phyloP scores from a whole-genome alignment of 176 grass and related monocot genomes.

The Paspalum vaginatum region DNA sequence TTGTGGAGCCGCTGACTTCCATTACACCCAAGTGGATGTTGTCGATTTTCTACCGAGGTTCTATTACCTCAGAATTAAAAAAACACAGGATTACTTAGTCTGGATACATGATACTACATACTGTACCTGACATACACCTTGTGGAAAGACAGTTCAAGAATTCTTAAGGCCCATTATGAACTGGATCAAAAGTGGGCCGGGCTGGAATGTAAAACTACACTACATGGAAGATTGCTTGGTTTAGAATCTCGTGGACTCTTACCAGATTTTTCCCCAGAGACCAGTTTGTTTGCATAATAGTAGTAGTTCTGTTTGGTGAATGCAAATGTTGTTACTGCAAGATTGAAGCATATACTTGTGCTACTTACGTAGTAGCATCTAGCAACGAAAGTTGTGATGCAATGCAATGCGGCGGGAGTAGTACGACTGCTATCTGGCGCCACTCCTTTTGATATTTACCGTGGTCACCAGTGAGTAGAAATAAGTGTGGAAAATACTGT shows the following conservation, averaged over 20 bases:
- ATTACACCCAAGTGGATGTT: neutral
- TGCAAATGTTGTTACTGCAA: neutral
- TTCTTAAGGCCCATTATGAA: neutral
- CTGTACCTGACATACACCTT: neutral
- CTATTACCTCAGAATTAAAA: neutral
- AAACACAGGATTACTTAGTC: constrained; percentile 15
- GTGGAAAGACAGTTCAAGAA: neutral
- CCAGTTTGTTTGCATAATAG: neutral
- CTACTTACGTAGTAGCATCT: neutral
- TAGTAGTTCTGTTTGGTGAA: too few relatives aligned
- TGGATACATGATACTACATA: constrained; percentile 5
- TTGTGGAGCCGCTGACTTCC: neutral
- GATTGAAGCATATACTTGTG: neutral
- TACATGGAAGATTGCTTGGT: neutral
- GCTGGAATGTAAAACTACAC: constrained; percentile 7
- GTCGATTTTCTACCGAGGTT: neutral
- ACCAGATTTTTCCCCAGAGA: neutral
- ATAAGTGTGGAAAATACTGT: too few relatives aligned
- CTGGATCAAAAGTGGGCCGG: neutral
- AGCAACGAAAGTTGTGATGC: too few relatives aligned
- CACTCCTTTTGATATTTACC: neutral
- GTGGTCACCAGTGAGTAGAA: too few relatives aligned
- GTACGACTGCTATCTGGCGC: neutral
- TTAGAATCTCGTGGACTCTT: neutral
- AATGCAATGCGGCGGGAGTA: neutral